Evolutionary conservation across 1,284 basidiomycete species (phyloP), one percentile per base, ranked within the genome.

Genomic region (Tilletia setariae): DNA sequence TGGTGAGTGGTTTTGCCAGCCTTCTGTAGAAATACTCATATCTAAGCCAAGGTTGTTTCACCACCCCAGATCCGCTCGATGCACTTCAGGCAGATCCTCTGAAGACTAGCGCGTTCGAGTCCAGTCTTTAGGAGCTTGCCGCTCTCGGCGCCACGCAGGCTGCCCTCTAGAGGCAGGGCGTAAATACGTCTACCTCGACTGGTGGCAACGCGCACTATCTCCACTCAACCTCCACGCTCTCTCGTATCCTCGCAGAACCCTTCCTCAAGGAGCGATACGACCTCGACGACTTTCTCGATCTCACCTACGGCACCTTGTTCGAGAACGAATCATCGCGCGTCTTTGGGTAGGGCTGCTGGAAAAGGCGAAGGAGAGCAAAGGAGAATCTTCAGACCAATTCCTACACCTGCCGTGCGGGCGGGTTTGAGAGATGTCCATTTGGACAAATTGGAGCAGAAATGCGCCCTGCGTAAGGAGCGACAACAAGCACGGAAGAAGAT

Each of bases 111-210:
- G 95, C 94, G 0, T 85, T 96, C 21, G 88, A 90, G 46, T 92
- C 91, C 62, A 94, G 92, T 1, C 83, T 96, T 9, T 98, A 94
- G 95, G 95, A 98, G 83, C 86, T 98, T 19, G 86, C 89, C 47
- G 86, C 91, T 0, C 89, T 96, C 71, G 86, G 79, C 1, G 78
- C 80, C 0, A n/a, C n/a, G n/a, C n/a, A n/a, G n/a, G n/a, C n/a
- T n/a, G n/a, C n/a, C n/a, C n/a, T n/a, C n/a, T n/a, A n/a, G n/a
- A n/a, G n/a, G n/a, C n/a, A n/a, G n/a, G n/a, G n/a, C n/a, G n/a
- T n/a, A n/a, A n/a, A n/a, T n/a, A n/a, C n/a, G n/a, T n/a, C n/a
- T n/a, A n/a, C n/a, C n/a, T n/a, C n/a, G n/a, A n/a, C n/a, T n/a
- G n/a, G n/a, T n/a, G n/a, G n/a, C n/a, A n/a, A n/a, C n/a, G n/a